Percentiles rank a stretch among this genome's conserved stretches.
These are phyloP conservation scores for Dryadomyces quercivorus DNA, from an alignment of 2,329 filamentous ascomycete species.

Conservation along the genomic window DNA sequence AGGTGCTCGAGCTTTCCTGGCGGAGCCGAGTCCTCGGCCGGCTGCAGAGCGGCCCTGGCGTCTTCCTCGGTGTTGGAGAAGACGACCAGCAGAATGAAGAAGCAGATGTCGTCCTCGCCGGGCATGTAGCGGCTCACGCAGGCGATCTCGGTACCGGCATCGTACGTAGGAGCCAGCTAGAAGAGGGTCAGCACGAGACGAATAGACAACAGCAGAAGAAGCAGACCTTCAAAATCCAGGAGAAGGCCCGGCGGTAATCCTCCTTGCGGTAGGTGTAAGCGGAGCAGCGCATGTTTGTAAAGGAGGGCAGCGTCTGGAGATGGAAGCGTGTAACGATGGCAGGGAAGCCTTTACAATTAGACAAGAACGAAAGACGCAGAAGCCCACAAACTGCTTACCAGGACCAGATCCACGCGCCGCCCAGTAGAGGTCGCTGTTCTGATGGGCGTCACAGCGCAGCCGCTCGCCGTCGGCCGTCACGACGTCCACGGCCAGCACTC, in stretches of 20 bases:
- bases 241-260: conserved; percentile 24
- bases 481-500: conserved; percentile 31
- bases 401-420: conserved; percentile 34
- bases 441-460: conserved; percentile 21
- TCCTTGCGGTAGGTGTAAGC: conserved; percentile 33
- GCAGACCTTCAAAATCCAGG: conserved; percentile 2
- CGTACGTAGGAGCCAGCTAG: conserved; percentile 20
- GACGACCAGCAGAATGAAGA: conserved; percentile 26
- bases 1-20: conserved; percentile 14
- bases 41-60: conserved; percentile 22
- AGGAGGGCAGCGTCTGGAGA: conserved; percentile 23
- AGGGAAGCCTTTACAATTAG: conserved; percentile 28
- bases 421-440: conserved; percentile 35
- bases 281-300: conserved; percentile 4
- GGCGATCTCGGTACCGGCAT: conserved; percentile 27
- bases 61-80: conserved; percentile 25
- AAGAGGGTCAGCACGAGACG: not conserved
- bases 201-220: not conserved
- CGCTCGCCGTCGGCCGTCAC: conserved; percentile 30
- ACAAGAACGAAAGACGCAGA: not conserved
- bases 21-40: conserved; percentile 25
- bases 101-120: conserved; percentile 18
- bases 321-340: conserved; percentile 39
- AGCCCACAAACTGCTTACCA: conserved; percentile 13
- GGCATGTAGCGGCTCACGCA: conserved; percentile 20